Evolutionary conservation across 2,329 filamentous ascomycete genomes (phyloP), one percentile per base, ranked within the genome.

Genomic region (Fusarium euwallaceae): DNA sequence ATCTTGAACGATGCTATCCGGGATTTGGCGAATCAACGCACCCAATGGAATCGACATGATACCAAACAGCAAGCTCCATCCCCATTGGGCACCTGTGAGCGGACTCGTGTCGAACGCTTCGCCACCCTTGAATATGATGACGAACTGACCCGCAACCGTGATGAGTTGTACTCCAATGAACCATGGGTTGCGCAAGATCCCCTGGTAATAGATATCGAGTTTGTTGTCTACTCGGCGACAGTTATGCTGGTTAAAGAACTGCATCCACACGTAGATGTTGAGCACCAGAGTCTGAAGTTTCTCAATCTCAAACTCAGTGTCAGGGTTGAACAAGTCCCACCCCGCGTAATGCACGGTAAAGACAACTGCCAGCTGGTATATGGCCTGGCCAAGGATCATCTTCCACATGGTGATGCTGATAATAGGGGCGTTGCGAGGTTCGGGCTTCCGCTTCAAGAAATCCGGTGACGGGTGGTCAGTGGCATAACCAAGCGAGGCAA

Each of bases 201-300:
- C 93, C 80, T 96, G 93, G 72, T 95, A 95, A 77, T 83, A 84
- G 65, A 97, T 92, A 79, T 97, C 95, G 82, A 95, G 91, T 70
- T 91, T 91, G 82, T 97, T 96, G 81, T 96, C 94, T 10, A 96
- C 90, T 14, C 94, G 90, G 41, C 94, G 92, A 82, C 94, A 95
- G 85, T 81, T 95, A 84, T 94, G 90, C 76, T 94, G 90, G 78
- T 97, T 96, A 87, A 96, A 96, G 73, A 97, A 94, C 75, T 96
- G 94, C 92, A 96, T 95, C 93, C 93, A 95, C 53, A 95, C 93
- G 76, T 95, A 96, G 0, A 92, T 93, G 83, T 96, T 97, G 87
- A 96, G 95, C 6, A 96, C 92, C 12, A 96, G 86, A 1, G 93
- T 94, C 66, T 90, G 83, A 22, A 87, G 82, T 24, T 82, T 81